Percentiles rank a stretch among this genome's conserved stretches.
These are phyloP conservation scores for Spergularia azorica DNA, from an alignment of 179 eudicot genomes.

Conservation along the genomic window DNA sequence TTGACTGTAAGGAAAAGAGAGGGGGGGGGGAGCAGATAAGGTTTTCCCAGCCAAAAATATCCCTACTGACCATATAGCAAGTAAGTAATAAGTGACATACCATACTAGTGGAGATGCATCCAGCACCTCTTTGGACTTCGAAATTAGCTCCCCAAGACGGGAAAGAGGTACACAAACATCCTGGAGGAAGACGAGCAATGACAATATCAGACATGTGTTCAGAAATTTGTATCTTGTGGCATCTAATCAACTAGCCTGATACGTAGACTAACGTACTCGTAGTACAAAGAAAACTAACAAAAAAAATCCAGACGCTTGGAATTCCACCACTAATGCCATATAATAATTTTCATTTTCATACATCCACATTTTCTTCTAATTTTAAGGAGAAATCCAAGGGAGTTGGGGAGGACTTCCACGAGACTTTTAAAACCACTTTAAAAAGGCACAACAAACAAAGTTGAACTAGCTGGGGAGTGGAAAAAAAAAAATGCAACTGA, in stretches of 20 bases:
- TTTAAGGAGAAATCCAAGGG: background rate
- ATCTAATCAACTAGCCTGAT: conserved; percentile 1
- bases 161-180: conserved; percentile 99
- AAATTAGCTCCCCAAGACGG: conserved; percentile 77
- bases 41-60: conserved; percentile 10
- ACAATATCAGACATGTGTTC: background rate
- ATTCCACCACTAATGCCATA: too few relatives aligned
- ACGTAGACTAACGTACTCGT: background rate
- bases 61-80: background rate
- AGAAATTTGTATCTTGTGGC: background rate
- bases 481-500: conserved; percentile 1
- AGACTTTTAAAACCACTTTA: conserved; percentile 11
- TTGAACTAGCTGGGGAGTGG: background rate
- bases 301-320: conserved; percentile 2
- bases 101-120: conserved; percentile 83
- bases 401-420: background rate
- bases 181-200: conserved; percentile 40
- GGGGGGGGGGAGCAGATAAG: background rate
- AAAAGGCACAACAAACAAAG: background rate
- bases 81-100: conserved; percentile 38
- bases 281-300: background rate
- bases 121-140: conserved; percentile 77
- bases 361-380: background rate
- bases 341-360: background rate
- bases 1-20: background rate